Base-by-base conservation (phyloP, 164 flowering plant genomes). In the Nymphaea colorata region DNA sequence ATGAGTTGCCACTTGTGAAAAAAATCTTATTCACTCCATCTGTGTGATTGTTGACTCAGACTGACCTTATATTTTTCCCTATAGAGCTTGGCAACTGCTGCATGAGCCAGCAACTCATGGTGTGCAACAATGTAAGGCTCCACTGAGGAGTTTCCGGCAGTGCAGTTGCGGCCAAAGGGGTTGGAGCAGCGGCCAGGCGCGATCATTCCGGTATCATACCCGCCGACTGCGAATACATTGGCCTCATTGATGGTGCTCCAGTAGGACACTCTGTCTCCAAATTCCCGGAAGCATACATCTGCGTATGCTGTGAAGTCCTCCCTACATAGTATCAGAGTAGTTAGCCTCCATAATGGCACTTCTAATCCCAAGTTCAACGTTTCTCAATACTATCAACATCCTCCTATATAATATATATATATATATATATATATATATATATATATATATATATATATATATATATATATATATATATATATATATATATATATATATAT, bases 161-260 rank as follows among this genome's bases (percentile, higher is more conserved):
- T 25, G 64, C 84, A 82, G 25, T 71, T 68, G 61, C 41, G 1
- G 8, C 82, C 81, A 70, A 75, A 77, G 18, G 80, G 76, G 3
- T 70, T 14, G 45, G 85, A 80, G 62, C 89, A 85, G 6, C 81
- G 76, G 3, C 47, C 42, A 12, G 89, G 89, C 16, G 89, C 79
- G 0, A 64, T 2, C 16, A 44, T 0, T 10, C 85, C 89, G 2
- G 2, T 0, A 41, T 81, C 79, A 71, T 83, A 82, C 16, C 80
- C 83, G 2, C 45, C 76, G 5, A 77, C 0, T 14, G 65, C 73
- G 7, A 79, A 66, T 7, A 72, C 55, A 70, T 83, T 82, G 43
- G 82, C 71, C 64, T 85, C 86, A 53, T 85, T 85, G 14, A 85
- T 0, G 18, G 87, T 85, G 6, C 79, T 79, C 87, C 89, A 82